phyloP scores from a whole-genome alignment of 306 rosid genomes.

The Arachis stenosperma region DNA sequence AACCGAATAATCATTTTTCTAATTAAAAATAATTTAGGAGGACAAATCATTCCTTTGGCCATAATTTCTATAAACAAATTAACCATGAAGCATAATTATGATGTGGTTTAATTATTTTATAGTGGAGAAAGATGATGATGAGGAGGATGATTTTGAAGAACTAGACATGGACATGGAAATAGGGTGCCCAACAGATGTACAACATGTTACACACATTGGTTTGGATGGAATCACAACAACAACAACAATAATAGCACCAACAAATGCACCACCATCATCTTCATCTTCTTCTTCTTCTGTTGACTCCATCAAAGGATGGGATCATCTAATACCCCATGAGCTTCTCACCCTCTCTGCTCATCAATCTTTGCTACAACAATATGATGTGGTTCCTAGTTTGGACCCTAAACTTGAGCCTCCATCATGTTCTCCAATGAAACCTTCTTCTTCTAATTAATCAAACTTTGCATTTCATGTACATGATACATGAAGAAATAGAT shows the following conservation, averaged over 20 bases:
- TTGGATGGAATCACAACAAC: slow-evolving; percentile 58
- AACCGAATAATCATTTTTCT: too few species aligned
- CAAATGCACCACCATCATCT: too few species aligned
- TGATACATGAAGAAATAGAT: slow-evolving; percentile 22
- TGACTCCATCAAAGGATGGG: slow-evolving; percentile 53
- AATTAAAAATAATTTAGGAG: too few species aligned
- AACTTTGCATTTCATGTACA: background rate
- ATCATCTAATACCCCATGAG: slow-evolving; percentile 58
- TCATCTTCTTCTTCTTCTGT: slow-evolving; percentile 16
- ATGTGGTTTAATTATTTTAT: background rate
- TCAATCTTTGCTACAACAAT: slow-evolving; percentile 45
- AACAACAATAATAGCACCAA: background rate
- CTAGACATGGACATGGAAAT: slow-evolving; percentile 76
- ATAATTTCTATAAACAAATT: too few species aligned
- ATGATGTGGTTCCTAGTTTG: slow-evolving; percentile 33
- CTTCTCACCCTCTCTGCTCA: slow-evolving; percentile 48
- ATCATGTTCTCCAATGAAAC: slow-evolving; percentile 15
- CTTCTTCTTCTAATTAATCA: slow-evolving; percentile 25
- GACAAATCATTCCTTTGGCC: too few species aligned
- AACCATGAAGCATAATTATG: too few species aligned
- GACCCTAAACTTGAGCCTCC: slow-evolving; percentile 33
- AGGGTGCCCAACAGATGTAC: slow-evolving; percentile 91
- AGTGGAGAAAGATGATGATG: slow-evolving; percentile 66
- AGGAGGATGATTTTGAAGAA: slow-evolving; percentile 55
- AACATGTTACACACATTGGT: slow-evolving; percentile 97